phyloP scores from a whole-genome alignment of 495 filamentous ascomycete genomes.

The Neurospora terricola region DNA sequence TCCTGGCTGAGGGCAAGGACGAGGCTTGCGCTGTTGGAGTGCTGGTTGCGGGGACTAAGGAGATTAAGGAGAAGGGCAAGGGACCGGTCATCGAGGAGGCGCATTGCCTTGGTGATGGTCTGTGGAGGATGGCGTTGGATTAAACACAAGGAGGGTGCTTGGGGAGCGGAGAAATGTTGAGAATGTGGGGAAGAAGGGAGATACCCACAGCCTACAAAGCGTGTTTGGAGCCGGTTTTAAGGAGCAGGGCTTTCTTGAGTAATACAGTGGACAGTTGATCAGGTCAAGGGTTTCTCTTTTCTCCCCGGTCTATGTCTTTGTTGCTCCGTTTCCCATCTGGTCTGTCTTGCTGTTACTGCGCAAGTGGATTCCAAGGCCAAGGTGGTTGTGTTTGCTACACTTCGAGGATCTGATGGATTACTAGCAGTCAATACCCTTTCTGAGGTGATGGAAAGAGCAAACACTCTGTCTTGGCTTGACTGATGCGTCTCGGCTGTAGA shows the following conservation, averaged over 20 bases:
- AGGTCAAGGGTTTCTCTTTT: not conserved
- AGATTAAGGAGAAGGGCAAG: conserved; percentile 87
- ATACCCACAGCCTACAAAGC: not conserved
- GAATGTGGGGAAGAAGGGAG: not conserved
- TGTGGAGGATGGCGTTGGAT: conserved; percentile 74
- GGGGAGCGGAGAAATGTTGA: not conserved
- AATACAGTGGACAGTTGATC: not conserved
- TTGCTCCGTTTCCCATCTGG: not conserved
- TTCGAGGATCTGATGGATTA: not conserved
- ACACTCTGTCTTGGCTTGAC: not conserved
- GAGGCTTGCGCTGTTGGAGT: conserved; percentile 81
- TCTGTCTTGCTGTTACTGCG: not conserved
- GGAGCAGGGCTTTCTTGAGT: not conserved
- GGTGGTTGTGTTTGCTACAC: not conserved
- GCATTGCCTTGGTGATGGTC: conserved; percentile 88
- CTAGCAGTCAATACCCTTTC: not conserved
- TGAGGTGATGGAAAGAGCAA: not conserved
- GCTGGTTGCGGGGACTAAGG: conserved; percentile 79
- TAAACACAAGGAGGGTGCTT: conserved; percentile 20
- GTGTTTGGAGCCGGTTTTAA: not conserved
- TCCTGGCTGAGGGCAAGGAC: conserved; percentile 88
- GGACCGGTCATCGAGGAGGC: conserved; percentile 85
- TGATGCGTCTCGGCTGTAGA: too few species aligned
- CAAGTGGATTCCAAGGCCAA: not conserved
- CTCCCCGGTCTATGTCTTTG: not conserved